Evolutionary conservation across 2,329 filamentous ascomycete genomes (phyloP), one percentile per base, ranked within the genome.

Genomic region (Ophiocordyceps camponoti-floridani): DNA sequence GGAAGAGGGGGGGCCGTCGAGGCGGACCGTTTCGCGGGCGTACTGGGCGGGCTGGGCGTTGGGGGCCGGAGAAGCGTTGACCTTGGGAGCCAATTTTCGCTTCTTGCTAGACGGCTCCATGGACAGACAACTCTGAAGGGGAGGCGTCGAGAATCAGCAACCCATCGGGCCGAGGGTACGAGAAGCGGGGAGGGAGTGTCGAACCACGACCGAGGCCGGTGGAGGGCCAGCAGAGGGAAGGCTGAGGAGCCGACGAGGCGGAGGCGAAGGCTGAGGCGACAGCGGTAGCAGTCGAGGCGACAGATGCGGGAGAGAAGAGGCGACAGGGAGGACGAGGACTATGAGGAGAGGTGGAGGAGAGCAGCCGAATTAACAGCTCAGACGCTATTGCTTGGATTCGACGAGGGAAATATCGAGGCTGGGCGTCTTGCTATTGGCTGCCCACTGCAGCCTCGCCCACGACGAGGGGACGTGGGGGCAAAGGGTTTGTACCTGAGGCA

Each of bases 91-190:
- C 57, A 66, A 56, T 57, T 65, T 65, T 53, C 63, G 60, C 55
- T 62, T 62, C 49, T 66, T 66, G 47, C 52, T 62, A 41, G 61
- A 62, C 49, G 62, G 63, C 56, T 66, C 63, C 63, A 66, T 66
- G 52, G 56, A 55, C 52, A 48, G 40, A 45, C 28, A 42, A 42
- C 14, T 43, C 31, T 23, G 33, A 37, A 37, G 33, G 11, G 16
- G 33, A 37, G 3, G 11, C 14, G 9, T 23, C 23, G 33, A 37
- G 14, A 6, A 37, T 37, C 33, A 37, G 33, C 33, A 16, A n/a
- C 16, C 33, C 14, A 8, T 37, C 16, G 14, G 33, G 33, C 14
- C 33, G 16, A 14, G 33, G 33, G 14, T 37, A 37, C 14, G 33
- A 37, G 33, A 37, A 37, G 33, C 33, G 33, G 33, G 33, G 33